Conservation (phyloP, 495 filamentous ascomycete genomes). For the Parmelia sp. region DNA sequence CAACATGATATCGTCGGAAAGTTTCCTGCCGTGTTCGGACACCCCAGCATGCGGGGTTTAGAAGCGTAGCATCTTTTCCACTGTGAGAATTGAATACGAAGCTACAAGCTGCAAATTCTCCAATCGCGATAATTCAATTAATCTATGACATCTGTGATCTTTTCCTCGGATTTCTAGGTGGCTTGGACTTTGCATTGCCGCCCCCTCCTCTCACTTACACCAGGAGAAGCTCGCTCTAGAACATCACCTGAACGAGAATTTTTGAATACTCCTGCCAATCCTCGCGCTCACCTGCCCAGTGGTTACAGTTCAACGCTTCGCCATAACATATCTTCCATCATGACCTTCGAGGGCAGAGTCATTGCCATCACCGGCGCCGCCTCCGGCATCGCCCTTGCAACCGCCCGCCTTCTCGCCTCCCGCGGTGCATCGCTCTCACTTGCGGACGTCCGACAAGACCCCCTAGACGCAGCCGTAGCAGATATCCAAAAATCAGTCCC, state of each 20-base stretch:
- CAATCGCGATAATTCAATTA: not conserved
- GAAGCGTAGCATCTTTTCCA: not conserved
- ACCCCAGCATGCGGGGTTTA: not conserved
- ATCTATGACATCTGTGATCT: not conserved
- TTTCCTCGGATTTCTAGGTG: not conserved
- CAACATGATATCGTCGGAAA: not conserved
- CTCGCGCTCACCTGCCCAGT: not conserved
- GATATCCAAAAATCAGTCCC: conserved; percentile 18
- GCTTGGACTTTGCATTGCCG: not conserved
- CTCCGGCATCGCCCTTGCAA: conserved; percentile 52
- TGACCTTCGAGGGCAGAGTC: conserved; percentile 41
- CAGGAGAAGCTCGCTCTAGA: not conserved
- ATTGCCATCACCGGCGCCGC: conserved; percentile 51
- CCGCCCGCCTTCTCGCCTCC: conserved; percentile 43
- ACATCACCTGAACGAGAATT: not conserved
- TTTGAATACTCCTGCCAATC: not conserved
- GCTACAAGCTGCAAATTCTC: not conserved
- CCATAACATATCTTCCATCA: conserved; percentile 8
- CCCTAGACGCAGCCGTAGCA: conserved; percentile 31
- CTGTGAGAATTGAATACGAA: not conserved
- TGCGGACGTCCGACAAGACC: conserved; percentile 41
- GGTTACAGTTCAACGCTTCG: not conserved
- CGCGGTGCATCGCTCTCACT: conserved; percentile 47
- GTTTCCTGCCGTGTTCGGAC: not conserved
- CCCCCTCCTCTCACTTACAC: not conserved